A percentile compares a stretch with the other conserved stretches of the same genome.
phyloP scores from a whole-genome alignment of 371 early-diverging fungal species.

The Lichtheimia ramosa region DNA sequence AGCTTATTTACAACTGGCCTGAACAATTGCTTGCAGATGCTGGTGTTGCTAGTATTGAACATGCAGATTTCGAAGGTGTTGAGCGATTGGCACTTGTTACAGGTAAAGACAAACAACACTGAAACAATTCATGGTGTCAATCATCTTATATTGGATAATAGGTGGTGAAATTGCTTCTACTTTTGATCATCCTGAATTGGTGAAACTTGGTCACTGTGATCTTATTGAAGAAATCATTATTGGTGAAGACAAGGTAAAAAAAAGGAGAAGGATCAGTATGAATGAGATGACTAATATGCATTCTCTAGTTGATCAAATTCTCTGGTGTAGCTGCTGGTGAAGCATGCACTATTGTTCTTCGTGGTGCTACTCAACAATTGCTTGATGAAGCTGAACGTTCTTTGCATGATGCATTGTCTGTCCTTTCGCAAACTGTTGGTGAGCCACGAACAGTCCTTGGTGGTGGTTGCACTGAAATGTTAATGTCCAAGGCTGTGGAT shows the following conservation, averaged over 20 bases:
- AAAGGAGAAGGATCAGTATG: neutral
- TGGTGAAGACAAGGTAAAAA: slow-evolving; percentile 87
- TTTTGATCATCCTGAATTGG: slow-evolving; percentile 97
- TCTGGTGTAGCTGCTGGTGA: slow-evolving; percentile 95
- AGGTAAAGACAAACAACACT: slow-evolving; percentile 90
- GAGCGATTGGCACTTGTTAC: slow-evolving; percentile 98
- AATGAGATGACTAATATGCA: neutral
- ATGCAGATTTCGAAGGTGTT: slow-evolving; percentile 99
- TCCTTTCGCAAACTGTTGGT: slow-evolving; percentile 93
- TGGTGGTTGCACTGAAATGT: slow-evolving; percentile 97
- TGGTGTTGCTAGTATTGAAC: slow-evolving; percentile 97
- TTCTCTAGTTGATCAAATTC: slow-evolving; percentile 86
- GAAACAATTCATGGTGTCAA: slow-evolving; percentile 83
- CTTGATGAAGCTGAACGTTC: slow-evolving; percentile 99
- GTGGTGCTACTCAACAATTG: slow-evolving; percentile 97
- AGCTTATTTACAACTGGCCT: slow-evolving; percentile 99
- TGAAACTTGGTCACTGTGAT: slow-evolving; percentile 94
- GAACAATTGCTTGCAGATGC: slow-evolving; percentile 98
- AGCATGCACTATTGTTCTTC: slow-evolving; percentile 98
- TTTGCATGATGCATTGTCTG: slow-evolving; percentile 98
- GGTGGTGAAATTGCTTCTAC: slow-evolving; percentile 98
- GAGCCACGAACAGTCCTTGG: slow-evolving; percentile 97
- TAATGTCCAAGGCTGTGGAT: slow-evolving; percentile 96
- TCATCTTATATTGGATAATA: slow-evolving; percentile 16
- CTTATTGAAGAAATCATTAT: slow-evolving; percentile 97